A percentile compares a stretch with the other conserved stretches of the same genome.
phyloP scores from a whole-genome alignment of 2,329 filamentous ascomycete genomes.

The Penicillium sp. region DNA sequence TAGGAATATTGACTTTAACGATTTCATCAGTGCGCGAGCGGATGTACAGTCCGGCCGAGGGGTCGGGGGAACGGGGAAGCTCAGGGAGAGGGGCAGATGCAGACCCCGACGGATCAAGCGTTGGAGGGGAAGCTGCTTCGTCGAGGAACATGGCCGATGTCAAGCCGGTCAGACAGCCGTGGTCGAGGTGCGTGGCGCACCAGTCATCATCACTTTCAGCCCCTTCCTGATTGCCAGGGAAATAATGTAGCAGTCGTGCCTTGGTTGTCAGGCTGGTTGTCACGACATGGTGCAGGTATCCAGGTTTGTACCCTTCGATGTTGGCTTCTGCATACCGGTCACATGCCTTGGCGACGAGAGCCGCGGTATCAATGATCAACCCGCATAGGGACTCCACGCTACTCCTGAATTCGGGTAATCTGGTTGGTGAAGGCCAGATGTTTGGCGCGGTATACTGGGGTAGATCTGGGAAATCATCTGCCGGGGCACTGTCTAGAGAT shows the following conservation, averaged over 20 bases:
- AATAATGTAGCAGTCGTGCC: constrained; percentile 86
- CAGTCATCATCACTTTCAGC: constrained; percentile 79
- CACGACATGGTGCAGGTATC: constrained; percentile 81
- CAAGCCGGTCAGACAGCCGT: constrained; percentile 85
- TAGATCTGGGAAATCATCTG: constrained; percentile 46
- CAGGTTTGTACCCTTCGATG: constrained; percentile 63
- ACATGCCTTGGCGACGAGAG: constrained; percentile 80
- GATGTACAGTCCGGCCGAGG: constrained; percentile 84
- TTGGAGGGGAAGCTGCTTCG: constrained; percentile 46
- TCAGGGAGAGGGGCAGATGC: constrained; percentile 50
- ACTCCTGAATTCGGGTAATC: constrained; percentile 65
- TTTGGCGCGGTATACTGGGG: constrained; percentile 85
- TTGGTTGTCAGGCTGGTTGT: constrained; percentile 79
- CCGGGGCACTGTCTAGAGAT: constrained; percentile 31
- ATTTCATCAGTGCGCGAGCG: constrained; percentile 70
- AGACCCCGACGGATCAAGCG: constrained; percentile 25
- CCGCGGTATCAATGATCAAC: constrained; percentile 81
- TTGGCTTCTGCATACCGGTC: constrained; percentile 74
- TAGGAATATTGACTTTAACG: constrained; percentile 85
- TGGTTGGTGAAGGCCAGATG: constrained; percentile 65
- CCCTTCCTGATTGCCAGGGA: constrained; percentile 44
- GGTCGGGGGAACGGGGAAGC: constrained; percentile 67
- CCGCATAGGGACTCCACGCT: constrained; percentile 67
- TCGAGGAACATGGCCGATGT: constrained; percentile 96
- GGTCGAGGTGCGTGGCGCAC: constrained; percentile 72